Percentiles rank a stretch among this genome's conserved stretches.
phyloP scores from a whole-genome alignment of 345 rosid genomes.

The Mallotus nudiflorus region DNA sequence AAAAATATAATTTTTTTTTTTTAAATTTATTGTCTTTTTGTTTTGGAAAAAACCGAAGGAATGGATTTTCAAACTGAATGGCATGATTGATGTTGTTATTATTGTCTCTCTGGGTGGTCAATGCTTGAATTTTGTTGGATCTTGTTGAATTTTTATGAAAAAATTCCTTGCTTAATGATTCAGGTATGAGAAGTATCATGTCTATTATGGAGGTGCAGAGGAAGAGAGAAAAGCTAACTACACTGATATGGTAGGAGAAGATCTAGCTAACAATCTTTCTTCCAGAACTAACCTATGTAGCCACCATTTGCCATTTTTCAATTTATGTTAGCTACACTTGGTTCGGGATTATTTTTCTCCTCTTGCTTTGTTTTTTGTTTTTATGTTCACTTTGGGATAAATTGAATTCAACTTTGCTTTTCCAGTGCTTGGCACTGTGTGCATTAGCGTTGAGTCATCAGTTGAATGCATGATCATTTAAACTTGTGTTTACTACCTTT shows the following conservation, averaged over 20 bases:
- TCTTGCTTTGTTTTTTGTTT: background rate
- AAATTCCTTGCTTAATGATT: slow-evolving; percentile 18
- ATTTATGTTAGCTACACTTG: background rate
- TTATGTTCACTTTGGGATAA: too few species aligned
- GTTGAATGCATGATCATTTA: background rate
- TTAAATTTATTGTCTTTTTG: too few species aligned
- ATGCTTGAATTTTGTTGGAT: background rate
- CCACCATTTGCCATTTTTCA: background rate
- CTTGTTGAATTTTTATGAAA: background rate
- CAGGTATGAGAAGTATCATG: slow-evolving; percentile 97
- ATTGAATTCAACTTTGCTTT: too few species aligned
- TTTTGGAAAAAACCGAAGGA: too few species aligned
- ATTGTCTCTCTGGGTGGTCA: background rate
- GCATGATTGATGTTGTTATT: background rate
- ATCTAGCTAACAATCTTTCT: background rate
- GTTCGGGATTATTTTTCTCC: background rate
- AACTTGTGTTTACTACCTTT: background rate
- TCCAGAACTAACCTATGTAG: background rate
- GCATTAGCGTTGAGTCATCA: too few species aligned
- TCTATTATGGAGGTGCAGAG: slow-evolving; percentile 72
- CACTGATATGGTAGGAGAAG: slow-evolving; percentile 75
- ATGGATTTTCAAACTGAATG: background rate
- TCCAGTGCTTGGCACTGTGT: background rate
- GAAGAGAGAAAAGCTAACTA: slow-evolving; percentile 86
- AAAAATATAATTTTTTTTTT: too few species aligned